These are phyloP conservation scores for Megacollybia platyphylla DNA, from an alignment of 1,284 basidiomycete species.

Conservation along the genomic window DNA sequence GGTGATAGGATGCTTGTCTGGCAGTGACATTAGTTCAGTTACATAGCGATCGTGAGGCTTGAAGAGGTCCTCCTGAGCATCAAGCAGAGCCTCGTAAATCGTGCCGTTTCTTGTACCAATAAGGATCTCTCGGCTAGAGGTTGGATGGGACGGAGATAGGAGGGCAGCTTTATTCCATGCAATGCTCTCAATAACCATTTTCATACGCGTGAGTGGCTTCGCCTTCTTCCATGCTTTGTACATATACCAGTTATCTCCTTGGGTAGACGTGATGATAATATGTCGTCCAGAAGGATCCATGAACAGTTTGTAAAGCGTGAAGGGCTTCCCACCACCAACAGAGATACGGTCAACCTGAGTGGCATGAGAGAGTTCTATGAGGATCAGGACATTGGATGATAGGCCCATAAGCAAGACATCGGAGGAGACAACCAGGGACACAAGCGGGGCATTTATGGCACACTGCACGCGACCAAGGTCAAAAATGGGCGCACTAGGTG, in stretches of 20 bases:
- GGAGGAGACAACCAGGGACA: constrained; percentile 72
- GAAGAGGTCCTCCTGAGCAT: constrained; percentile 85
- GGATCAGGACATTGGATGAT: constrained; percentile 63
- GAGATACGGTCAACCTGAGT: constrained; percentile 72
- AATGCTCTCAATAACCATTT: constrained; percentile 85
- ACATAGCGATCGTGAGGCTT: constrained; percentile 79
- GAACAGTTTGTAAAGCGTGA: constrained; percentile 62
- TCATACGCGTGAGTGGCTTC: constrained; percentile 54
- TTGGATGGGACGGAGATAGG: constrained; percentile 48
- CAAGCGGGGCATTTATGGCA: constrained; percentile 69
- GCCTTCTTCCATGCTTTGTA: constrained; percentile 75
- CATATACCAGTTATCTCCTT: constrained; percentile 93
- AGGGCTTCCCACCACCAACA: constrained; percentile 50
- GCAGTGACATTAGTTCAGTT: constrained; percentile 67
- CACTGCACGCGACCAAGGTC: constrained; percentile 83
- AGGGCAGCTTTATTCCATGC: constrained; percentile 83
- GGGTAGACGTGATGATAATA: constrained; percentile 72
- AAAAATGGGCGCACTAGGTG: constrained; percentile 54
- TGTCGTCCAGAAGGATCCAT: constrained; percentile 89
- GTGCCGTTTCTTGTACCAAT: constrained; percentile 78
- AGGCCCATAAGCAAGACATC: constrained; percentile 81
- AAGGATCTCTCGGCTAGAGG: constrained; percentile 78
- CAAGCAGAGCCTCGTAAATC: constrained; percentile 78
- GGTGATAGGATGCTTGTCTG: constrained; percentile 69
- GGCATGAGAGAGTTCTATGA: constrained; percentile 76